Base-by-base conservation (phyloP, 2,329 filamentous ascomycete species). In the Paracoccidioides lutzii region DNA sequence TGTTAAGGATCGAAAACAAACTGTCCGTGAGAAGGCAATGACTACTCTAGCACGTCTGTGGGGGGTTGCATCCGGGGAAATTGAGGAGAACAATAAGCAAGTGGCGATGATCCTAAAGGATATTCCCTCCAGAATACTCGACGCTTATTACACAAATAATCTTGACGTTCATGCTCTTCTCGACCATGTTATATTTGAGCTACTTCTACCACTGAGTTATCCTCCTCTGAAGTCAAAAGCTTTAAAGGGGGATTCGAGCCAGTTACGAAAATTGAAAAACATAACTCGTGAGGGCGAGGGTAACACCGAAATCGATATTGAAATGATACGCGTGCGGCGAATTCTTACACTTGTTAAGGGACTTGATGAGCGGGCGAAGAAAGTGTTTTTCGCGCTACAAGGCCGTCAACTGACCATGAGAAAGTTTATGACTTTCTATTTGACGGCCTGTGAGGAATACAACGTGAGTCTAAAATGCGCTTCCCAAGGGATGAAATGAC, bases 1-100 rank as follows among this genome's bases (percentile, higher is more conserved):
- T 60, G 89, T 88, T 61, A 89, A 90, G 63, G 94, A 98, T 72
- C 85, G 85, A 59, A 91, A 86, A 67, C 81, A 84, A 12, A 76
- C 81, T 44, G 88, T 98, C 9, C 87, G 91, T 56, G 83, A 87
- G 42, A 88, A 91, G 63, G 90, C 89, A 30, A 95, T 95, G 81
- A 85, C 83, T 52, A 77, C 94, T 7, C 75, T 97, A 1, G 88
- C 82, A 9, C 88, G 84, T 59, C 83, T 97, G 33, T 98, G 93
- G 93, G 90, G 88, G n/a, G 90, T 94, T 15, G 91, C 88, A 10
- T 82, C 85, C 15, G 88, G 89, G 15, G 90, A 95, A 64, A 87
- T 98, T 63, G 83, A 88, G 30, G 82, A 85, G 53, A 88, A 88
- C 12, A 86, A 91, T 63, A 88, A 95, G 62, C 76, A 79, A 15